Conservation (phyloP, 208 protist species). For the Acanthamoeba culbertsoni region DNA sequence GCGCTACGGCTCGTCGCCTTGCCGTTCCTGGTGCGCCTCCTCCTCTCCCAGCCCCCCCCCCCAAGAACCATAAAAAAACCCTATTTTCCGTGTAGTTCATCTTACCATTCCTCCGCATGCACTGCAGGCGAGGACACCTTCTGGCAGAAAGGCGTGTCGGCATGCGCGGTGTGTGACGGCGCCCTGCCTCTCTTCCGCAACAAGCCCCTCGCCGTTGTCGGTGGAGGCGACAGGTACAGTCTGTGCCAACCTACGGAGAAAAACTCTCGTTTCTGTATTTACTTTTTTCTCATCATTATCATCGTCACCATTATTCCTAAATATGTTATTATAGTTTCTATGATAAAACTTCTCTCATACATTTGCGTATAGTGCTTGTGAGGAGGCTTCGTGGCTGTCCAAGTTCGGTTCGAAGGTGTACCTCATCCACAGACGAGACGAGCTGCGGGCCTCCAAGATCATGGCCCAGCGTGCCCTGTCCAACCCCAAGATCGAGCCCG, state of each 20-base stretch:
- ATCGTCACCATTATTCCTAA: background rate
- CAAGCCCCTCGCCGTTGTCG: constrained; percentile 75
- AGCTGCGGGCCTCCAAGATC: constrained; percentile 84
- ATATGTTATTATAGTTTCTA: background rate
- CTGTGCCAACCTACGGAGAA: too few relatives aligned
- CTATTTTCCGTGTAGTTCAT: background rate
- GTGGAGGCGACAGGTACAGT: constrained; percentile 27
- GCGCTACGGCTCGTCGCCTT: constrained; percentile 79
- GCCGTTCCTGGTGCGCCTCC: background rate
- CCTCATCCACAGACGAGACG: constrained; percentile 83
- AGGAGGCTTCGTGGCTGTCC: background rate
- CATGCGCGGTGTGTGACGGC: constrained; percentile 87
- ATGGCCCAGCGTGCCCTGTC: constrained; percentile 80
- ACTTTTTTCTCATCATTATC: too few relatives aligned
- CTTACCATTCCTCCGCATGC: constrained; percentile 27
- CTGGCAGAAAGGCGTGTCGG: constrained; percentile 81
- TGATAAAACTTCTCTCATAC: background rate
- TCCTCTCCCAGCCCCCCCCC: background rate
- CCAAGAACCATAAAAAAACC: background rate
- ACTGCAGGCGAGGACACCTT: constrained; percentile 78
- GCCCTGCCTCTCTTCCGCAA: constrained; percentile 81
- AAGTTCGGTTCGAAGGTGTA: constrained; percentile 76
- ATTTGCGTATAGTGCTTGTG: background rate
- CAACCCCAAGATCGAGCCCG: constrained; percentile 80
- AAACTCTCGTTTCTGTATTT: too few relatives aligned